Evolutionary conservation across 2,329 filamentous ascomycete species (phyloP).

Genomic region (Neurospora sp.): DNA sequence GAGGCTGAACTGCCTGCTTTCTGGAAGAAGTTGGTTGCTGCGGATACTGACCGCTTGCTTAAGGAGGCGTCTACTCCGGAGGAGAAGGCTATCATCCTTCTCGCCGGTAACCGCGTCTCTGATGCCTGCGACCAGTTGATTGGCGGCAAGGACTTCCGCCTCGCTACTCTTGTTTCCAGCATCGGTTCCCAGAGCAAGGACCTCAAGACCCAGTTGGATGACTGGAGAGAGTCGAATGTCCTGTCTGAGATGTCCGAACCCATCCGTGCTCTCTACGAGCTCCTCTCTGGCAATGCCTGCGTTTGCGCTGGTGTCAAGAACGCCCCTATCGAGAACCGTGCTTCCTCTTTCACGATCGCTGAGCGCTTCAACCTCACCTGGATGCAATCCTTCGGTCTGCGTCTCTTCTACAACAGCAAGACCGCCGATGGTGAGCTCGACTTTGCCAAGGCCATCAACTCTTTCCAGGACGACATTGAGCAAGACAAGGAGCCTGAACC

Average conservation of each 20-base stretch:
- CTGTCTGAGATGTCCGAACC: conserved; percentile 80
- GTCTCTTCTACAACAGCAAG: conserved; percentile 69
- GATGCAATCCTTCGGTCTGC: conserved; percentile 85
- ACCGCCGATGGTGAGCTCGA: conserved; percentile 53
- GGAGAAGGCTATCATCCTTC: conserved; percentile 71
- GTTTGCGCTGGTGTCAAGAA: conserved; percentile 67
- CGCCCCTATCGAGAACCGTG: conserved; percentile 67
- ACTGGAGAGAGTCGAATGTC: conserved; percentile 75
- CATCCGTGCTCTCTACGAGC: conserved; percentile 78
- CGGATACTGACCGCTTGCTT: conserved; percentile 42
- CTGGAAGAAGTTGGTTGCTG: conserved; percentile 56
- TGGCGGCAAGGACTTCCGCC: conserved; percentile 65
- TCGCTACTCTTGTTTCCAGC: conserved; percentile 76
- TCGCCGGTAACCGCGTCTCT: conserved; percentile 68
- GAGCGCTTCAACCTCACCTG: conserved; percentile 80
- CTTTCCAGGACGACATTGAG: conserved; percentile 63
- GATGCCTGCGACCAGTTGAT: conserved; percentile 77
- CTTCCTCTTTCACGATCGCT: conserved; percentile 71
- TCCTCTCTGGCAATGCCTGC: conserved; percentile 80
- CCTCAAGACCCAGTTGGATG: conserved; percentile 68
- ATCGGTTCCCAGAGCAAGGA: conserved; percentile 70
- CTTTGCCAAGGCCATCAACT: conserved; percentile 60
- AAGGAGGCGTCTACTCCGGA: conserved; percentile 55
- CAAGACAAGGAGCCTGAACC: conserved; percentile 60
- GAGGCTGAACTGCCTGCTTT: conserved; percentile 52